Base-by-base conservation (phyloP, 257 asterid genomes). In the Penstemon eatonii region DNA sequence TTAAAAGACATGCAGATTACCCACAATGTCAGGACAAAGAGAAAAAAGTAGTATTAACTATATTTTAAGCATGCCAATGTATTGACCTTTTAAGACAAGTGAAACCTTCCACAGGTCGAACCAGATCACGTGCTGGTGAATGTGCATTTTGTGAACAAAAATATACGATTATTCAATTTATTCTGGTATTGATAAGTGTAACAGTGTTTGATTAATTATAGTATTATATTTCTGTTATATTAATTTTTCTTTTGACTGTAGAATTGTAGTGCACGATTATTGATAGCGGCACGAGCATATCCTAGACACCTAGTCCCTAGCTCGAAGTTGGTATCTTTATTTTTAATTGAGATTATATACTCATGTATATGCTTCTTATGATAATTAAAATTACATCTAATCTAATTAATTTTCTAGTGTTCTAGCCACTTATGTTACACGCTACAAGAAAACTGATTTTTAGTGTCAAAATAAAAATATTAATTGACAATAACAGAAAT, bases 121-220 rank as follows among this genome's bases (percentile, higher is more conserved):
- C 64, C 61, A 60, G 53, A 56, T 72, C 66, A 72, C 49, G 76
- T 72, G 76, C 71, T 15, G 39, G 25, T 19, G 36, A 57, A 41
- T 66, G 4, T 44, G 47, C 13, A 44, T 42, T 50, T 65, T 59
- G 59, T 59, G 18, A 55, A 56, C 54, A 49, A 49, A 49, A 9
- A 49, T 49, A 15, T 49, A 49, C 19, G 12, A 39, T 41, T 39
- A 13, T 7, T 40, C 18, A 42, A 40, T 8, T 5, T 56, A 54
- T 47, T 15, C 13, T 38, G 5, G 3, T 62, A 11, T 70, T 50
- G 63, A 7, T 70, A 40, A 42, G 4, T 19, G 68, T 60, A 49
- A 39, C 60, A 69, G 61, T 41, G 61, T 33, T 46, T 39, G 5
- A 37, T 8, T 46, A 0, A n/a, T 8, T 7, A n/a, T 50, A 13